phyloP scores from a whole-genome alignment of 495 filamentous ascomycete species.

The Hypomontagnella submonticulosa region DNA sequence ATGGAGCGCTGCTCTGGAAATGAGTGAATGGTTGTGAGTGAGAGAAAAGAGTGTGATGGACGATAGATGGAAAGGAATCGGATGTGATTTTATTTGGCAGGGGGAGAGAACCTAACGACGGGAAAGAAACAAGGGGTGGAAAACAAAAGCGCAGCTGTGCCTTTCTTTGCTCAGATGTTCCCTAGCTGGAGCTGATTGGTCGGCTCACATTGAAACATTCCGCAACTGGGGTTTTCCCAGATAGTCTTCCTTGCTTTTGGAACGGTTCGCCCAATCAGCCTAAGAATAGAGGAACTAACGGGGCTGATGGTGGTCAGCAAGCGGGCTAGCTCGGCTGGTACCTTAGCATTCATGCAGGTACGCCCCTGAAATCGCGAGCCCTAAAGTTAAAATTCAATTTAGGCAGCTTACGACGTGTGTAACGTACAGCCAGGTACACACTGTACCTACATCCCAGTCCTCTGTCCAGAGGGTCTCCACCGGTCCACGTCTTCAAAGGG shows the following conservation, averaged over 20 bases:
- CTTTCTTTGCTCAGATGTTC: conserved; percentile 7
- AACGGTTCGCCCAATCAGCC: conserved; percentile 25
- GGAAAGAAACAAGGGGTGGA: conserved; percentile 5
- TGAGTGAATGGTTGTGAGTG: conserved; percentile 48
- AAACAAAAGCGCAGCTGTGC: conserved; percentile 13
- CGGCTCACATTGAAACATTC: conserved; percentile 29
- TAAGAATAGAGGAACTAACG: conserved; percentile 17
- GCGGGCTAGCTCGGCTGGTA: conserved; percentile 25
- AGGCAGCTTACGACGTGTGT: neutral
- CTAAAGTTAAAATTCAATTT: neutral
- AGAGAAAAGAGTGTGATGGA: conserved; percentile 24
- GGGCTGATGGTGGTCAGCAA: conserved; percentile 36
- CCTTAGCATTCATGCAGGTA: neutral
- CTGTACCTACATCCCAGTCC: too few species aligned
- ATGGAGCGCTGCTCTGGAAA: conserved; percentile 57
- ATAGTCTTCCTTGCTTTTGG: conserved; percentile 23
- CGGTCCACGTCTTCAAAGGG: conserved; percentile 18
- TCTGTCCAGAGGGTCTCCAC: too few species aligned
- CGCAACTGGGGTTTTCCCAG: conserved; percentile 24
- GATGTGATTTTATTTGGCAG: conserved; percentile 37
- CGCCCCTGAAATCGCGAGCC: too few species aligned
- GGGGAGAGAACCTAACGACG: conserved; percentile 19
- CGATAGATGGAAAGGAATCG: conserved; percentile 30
- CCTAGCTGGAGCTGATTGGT: conserved; percentile 33
- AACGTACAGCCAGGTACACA: too few species aligned